phyloP scores from a whole-genome alignment of 345 rosid genomes.

The Moringa oleifera region DNA sequence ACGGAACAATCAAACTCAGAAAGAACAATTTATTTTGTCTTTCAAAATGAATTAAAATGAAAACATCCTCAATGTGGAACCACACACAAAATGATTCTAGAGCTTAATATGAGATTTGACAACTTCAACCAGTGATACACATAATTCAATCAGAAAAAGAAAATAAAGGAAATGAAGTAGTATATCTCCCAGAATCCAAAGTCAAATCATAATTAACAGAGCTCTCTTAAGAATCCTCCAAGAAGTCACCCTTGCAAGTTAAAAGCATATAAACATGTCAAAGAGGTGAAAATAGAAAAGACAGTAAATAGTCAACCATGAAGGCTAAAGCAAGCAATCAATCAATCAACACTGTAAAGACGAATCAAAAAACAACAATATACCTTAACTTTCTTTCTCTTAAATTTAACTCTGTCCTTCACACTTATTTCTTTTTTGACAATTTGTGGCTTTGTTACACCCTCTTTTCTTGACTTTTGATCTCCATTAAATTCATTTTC shows the following conservation, averaged over 20 bases:
- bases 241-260: too few relatives aligned
- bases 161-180: not conserved
- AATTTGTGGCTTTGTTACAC: constrained; percentile 16
- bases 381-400: constrained; percentile 82
- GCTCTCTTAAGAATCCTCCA: not conserved
- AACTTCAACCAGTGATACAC: not conserved
- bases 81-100: too few relatives aligned
- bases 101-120: too few relatives aligned
- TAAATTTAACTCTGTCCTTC: constrained; percentile 70
- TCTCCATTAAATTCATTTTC: constrained; percentile 34
- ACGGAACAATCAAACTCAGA: too few relatives aligned
- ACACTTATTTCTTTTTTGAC: constrained; percentile 29
- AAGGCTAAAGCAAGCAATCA: not conserved
- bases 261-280: not conserved
- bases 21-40: too few relatives aligned
- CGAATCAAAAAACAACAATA: too few relatives aligned
- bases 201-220: not conserved
- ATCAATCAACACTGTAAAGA: too few relatives aligned
- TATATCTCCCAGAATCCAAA: not conserved
- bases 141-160: not conserved
- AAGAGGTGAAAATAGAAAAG: not conserved
- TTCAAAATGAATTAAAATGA: not conserved
- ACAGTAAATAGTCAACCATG: not conserved
- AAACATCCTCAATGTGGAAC: not conserved
- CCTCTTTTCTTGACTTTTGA: constrained; percentile 18